Evolutionary conservation across 2,329 filamentous ascomycete species (phyloP).

Genomic region (Xenosphaeropsis pyriputrescens): DNA sequence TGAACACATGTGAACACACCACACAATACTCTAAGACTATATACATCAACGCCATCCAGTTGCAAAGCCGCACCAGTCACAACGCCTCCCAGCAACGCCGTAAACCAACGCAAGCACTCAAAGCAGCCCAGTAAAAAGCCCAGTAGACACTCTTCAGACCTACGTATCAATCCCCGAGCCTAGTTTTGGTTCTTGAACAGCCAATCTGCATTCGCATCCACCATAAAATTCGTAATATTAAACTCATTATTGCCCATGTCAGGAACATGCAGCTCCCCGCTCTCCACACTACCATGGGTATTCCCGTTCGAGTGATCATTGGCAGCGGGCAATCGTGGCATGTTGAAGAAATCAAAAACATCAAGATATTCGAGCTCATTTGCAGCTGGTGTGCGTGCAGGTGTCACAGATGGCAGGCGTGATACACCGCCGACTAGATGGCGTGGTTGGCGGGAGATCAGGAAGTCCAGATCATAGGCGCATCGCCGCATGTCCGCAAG

Average conservation of each 20-base stretch:
- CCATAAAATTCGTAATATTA: slow-evolving; percentile 67
- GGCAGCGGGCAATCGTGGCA: slow-evolving; percentile 53
- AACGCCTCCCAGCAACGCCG: no score
- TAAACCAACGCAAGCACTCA: no score
- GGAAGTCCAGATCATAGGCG: slow-evolving; percentile 78
- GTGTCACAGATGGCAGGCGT: slow-evolving; percentile 37
- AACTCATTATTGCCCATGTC: slow-evolving; percentile 37
- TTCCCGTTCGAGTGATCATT: slow-evolving; percentile 7
- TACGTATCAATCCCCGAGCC: not conserved
- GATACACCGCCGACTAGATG: slow-evolving; percentile 17
- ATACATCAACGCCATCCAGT: no score
- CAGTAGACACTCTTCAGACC: no score
- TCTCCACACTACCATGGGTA: slow-evolving; percentile 5
- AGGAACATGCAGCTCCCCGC: slow-evolving; percentile 6
- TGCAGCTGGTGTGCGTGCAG: slow-evolving; percentile 54
- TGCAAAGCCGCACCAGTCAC: no score
- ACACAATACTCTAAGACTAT: no score
- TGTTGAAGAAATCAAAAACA: slow-evolving; percentile 91
- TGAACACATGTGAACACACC: no score
- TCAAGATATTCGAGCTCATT: slow-evolving; percentile 85
- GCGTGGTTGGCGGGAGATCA: slow-evolving; percentile 60
- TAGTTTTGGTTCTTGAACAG: slow-evolving; percentile 39
- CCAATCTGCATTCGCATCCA: slow-evolving; percentile 62
- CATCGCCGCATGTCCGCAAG: slow-evolving; percentile 83
- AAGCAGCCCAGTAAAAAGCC: no score